A percentile compares a stretch with the other conserved stretches of the same genome.
Conservation (phyloP, 805 yeast species). For the Starmerella apis region DNA sequence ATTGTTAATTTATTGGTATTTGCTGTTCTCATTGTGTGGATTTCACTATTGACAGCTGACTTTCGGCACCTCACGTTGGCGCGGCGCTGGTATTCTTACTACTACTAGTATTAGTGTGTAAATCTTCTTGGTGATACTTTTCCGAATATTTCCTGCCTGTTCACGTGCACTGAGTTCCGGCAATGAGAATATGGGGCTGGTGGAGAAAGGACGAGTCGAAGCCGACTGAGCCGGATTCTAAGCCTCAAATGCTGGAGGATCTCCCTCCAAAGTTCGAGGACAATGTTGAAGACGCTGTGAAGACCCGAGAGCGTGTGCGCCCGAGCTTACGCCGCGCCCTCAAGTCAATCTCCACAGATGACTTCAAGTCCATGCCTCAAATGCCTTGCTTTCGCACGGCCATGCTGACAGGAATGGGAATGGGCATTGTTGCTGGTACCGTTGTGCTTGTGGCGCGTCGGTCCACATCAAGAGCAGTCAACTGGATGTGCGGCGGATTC, state of each 20-base stretch:
- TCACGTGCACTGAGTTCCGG: constrained; percentile 2
- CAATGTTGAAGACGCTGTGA: constrained; percentile 16
- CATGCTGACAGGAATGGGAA: constrained; percentile 31
- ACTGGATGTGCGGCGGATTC: constrained; percentile 78
- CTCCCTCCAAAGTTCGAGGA: constrained; percentile 30
- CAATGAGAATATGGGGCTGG: constrained; percentile 27
- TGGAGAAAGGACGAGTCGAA: constrained; percentile 21
- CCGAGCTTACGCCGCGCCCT: constrained; percentile 24
- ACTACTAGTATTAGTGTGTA: too few relatives aligned
- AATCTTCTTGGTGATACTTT: background rate
- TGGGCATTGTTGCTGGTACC: constrained; percentile 28
- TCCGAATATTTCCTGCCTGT: background rate
- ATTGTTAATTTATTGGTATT: too few relatives aligned
- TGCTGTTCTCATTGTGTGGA: too few relatives aligned
- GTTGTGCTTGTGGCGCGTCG: constrained; percentile 27
- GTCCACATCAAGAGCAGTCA: constrained; percentile 42
- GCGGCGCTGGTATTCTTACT: too few relatives aligned
- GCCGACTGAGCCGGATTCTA: background rate
- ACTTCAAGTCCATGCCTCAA: constrained; percentile 28
- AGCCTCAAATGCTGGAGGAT: constrained; percentile 27
- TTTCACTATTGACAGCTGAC: too few relatives aligned
- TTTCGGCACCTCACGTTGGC: too few relatives aligned
- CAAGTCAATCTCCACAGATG: constrained; percentile 25
- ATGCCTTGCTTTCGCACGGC: constrained; percentile 34
- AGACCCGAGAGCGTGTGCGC: constrained; percentile 15